Evolutionary conservation across 2,329 filamentous ascomycete genomes (phyloP).

Genomic region (Pseudofabraea citricarpa): DNA sequence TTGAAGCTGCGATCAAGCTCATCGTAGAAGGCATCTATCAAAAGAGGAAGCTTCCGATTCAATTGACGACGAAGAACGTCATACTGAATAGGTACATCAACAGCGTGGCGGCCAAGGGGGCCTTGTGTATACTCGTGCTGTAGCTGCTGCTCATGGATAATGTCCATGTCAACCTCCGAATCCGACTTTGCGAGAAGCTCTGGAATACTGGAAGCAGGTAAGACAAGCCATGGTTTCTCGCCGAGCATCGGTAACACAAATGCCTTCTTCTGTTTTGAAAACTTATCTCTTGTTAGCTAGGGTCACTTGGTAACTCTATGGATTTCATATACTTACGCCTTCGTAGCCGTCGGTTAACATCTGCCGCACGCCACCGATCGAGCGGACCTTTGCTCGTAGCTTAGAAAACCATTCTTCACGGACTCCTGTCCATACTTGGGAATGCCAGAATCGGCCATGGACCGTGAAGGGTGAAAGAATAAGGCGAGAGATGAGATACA

Average conservation of each 20-base stretch:
- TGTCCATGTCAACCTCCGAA: background rate
- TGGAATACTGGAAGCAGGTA: background rate
- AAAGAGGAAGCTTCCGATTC: background rate
- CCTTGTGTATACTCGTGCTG: background rate
- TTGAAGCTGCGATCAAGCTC: constrained; percentile 1
- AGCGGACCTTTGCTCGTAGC: background rate
- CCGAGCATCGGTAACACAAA: background rate
- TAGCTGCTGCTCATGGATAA: constrained; percentile 1
- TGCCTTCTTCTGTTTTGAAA: background rate
- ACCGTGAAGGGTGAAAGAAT: background rate
- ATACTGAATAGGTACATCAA: background rate
- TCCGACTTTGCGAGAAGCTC: constrained; percentile 1
- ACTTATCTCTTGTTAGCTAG: background rate
- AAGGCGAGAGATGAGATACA: background rate
- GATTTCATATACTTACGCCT: background rate
- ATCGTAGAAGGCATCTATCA: background rate
- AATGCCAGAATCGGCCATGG: background rate
- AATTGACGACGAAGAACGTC: background rate
- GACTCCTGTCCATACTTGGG: background rate
- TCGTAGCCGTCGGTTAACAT: background rate
- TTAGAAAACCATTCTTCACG: background rate
- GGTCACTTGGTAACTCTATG: background rate
- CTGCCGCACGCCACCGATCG: background rate
- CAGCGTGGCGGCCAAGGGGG: background rate
- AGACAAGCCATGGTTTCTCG: background rate